Conservation (phyloP, 2,329 filamentous ascomycete genomes). For the Calycina marina region DNA sequence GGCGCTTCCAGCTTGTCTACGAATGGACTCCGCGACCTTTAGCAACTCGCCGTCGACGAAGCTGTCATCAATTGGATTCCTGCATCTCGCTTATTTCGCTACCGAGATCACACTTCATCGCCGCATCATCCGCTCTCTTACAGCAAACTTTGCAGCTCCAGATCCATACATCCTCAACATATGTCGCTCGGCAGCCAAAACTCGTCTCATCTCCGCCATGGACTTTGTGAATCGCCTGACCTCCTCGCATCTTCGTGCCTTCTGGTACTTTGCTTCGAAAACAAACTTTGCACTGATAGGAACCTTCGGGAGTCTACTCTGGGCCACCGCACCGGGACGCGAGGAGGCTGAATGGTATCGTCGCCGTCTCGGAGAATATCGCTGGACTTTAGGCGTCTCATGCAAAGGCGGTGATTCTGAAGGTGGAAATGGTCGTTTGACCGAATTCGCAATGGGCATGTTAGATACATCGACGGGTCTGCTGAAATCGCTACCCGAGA, state of each 20-base stretch:
- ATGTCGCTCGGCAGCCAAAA: constrained; percentile 85
- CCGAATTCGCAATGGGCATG: constrained; percentile 64
- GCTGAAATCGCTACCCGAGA: constrained; percentile 55
- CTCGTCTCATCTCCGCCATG: constrained; percentile 87
- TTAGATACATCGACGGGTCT: constrained; percentile 57
- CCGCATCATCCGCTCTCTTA: constrained; percentile 73
- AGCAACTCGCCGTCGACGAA: constrained; percentile 27
- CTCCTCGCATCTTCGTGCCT: constrained; percentile 71
- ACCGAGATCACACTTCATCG: constrained; percentile 88
- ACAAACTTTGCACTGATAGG: constrained; percentile 91
- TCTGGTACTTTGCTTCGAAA: constrained; percentile 83
- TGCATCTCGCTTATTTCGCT: constrained; percentile 86
- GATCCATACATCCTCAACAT: constrained; percentile 83
- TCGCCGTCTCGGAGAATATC: constrained; percentile 70
- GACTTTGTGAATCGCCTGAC: constrained; percentile 91
- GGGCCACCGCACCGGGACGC: constrained; percentile 72
- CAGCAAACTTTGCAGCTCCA: constrained; percentile 27
- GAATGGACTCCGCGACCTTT: constrained; percentile 49
- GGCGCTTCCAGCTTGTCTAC: constrained; percentile 40
- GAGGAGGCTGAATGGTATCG: constrained; percentile 93
- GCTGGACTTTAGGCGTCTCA: constrained; percentile 85
- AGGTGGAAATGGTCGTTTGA: constrained; percentile 37
- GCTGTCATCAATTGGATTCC: constrained; percentile 53
- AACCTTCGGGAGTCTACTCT: constrained; percentile 80
- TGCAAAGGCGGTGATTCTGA: constrained; percentile 35